A percentile compares a stretch with the other conserved stretches of the same genome.
phyloP scores from a whole-genome alignment of 1,284 basidiomycete genomes.

The Leccinum griseonigrum region DNA sequence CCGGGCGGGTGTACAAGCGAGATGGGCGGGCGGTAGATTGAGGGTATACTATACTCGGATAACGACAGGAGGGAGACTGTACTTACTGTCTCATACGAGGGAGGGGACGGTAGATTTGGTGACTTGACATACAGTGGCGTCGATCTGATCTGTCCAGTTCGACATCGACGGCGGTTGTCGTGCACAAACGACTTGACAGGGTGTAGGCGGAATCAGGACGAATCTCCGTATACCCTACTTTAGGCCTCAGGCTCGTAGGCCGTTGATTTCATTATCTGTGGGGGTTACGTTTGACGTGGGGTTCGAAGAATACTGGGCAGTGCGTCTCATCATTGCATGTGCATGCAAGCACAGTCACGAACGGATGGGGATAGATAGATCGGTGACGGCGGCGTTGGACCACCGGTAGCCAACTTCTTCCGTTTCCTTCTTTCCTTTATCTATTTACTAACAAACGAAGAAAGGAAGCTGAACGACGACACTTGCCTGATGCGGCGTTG shows the following conservation, averaged over 20 bases:
- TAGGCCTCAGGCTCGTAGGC: background rate
- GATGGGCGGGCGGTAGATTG: slow-evolving; percentile 31
- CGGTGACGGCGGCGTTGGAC: background rate
- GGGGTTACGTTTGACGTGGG: slow-evolving; percentile 7
- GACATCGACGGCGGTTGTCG: background rate
- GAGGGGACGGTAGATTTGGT: background rate
- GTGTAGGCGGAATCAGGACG: background rate
- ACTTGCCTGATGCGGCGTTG: slow-evolving; percentile 17
- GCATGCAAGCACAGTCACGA: background rate
- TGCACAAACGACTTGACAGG: background rate
- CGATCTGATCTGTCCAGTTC: background rate
- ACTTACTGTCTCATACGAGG: background rate
- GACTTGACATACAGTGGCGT: background rate
- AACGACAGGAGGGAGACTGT: background rate
- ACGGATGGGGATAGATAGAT: background rate
- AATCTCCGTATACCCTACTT: background rate
- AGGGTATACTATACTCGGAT: background rate
- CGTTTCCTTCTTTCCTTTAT: background rate
- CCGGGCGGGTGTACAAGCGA: slow-evolving; percentile 48
- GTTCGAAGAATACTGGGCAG: background rate
- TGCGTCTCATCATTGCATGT: background rate
- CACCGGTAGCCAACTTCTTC: background rate
- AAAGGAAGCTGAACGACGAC: slow-evolving; percentile 16
- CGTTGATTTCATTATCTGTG: background rate
- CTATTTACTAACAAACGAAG: background rate